Base-by-base conservation (phyloP, 768 basidiomycete species). In the Boletus vermiculosoides region DNA sequence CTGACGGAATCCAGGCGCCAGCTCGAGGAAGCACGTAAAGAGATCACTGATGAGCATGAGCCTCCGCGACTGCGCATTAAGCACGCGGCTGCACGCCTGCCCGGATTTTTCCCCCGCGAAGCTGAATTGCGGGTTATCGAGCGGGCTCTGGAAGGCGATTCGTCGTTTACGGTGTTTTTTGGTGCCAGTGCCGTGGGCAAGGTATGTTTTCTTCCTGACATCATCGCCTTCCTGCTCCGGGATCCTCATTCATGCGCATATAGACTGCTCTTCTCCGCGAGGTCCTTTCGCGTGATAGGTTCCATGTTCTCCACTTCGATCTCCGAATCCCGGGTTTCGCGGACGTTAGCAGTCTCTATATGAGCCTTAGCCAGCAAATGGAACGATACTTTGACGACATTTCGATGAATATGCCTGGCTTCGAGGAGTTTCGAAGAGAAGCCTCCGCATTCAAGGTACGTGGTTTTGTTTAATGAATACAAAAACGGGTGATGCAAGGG, bases 161-260 rank as follows among this genome's bases (percentile, higher is more conserved):
- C 91, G 5, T 83, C 88, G 1, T 92, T 92, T 65, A 92, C 88
- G 0, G 78, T 92, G 9, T 74, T 92, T 9, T 91, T 90, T 56
- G 91, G 91, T 4, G 88, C 89, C 31, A 88, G 87, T 58, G 86
- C 86, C 10, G 88, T 87, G 2, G 91, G 92, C 57, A 93, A 93
- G 83, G 89, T 84, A 55, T 11, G 67, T 54, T 12, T 31, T 52
- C 30, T 22, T n/a, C 20, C 20, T 8, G 13, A 12, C 28, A 15
- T 50, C 18, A 51, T 48, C 33, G 18, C 53, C 52, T 39, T n/a
- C 3, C 13, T 55, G n/a, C 20, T 45, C 39, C 12, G 28, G 20
- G 33, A 52, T 41, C 50, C 54, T 63, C 33, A 33, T 40, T 45
- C 25, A 20, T 18, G 34, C 25, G 28, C 59, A 36, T 53, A 45